Evolutionary conservation across 2,329 filamentous ascomycete genomes (phyloP), one percentile per base, ranked within the genome.

Genomic region (Trichoderma sp.): DNA sequence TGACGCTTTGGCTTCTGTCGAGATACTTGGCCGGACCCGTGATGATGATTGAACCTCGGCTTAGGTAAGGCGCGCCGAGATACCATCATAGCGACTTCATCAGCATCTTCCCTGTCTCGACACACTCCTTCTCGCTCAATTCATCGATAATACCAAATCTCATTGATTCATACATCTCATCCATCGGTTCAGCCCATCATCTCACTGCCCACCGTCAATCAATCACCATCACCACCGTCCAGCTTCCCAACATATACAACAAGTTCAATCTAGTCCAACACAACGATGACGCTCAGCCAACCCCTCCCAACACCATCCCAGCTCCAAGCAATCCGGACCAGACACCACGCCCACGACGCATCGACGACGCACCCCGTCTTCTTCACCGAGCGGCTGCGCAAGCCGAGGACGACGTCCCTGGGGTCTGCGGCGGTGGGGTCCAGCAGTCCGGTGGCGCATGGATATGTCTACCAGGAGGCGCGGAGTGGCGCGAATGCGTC

Each of bases 301-400:
- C 51, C 43, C 50, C 19, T 50, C 65, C 44, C 56, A 47, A 24
- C 65, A 43, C 9, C 57, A n/a, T 28, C 66, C 19, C 63, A 57
- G 50, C 69, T 72, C 60, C 71, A 74, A 65, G 65, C 68, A 7
- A 67, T 70, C 21, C 71, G 71, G 72, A 69, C 72, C 50, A 70
- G 71, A 24, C 72, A 74, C 63, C 72, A 74, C 63, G 44, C 65
- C 5, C 84, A 83, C 72, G 82, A 90, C 73, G 79, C 85, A 10
- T 85, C 90, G 1, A 81, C 80, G 45, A 79, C 85, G 28, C 90
- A 93, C 69, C 90, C 90, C 0, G 90, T 92, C 1, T 93, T 93
- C 77, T 92, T 93, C 78, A 90, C 89, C 0, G 80, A 85, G 34
- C 81, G 82, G 59, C 77, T 91, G 58, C 83, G 83, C 65, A 85